Evolutionary conservation across 2,329 filamentous ascomycete species (phyloP).

Genomic region (Ophiosphaerella korrae): DNA sequence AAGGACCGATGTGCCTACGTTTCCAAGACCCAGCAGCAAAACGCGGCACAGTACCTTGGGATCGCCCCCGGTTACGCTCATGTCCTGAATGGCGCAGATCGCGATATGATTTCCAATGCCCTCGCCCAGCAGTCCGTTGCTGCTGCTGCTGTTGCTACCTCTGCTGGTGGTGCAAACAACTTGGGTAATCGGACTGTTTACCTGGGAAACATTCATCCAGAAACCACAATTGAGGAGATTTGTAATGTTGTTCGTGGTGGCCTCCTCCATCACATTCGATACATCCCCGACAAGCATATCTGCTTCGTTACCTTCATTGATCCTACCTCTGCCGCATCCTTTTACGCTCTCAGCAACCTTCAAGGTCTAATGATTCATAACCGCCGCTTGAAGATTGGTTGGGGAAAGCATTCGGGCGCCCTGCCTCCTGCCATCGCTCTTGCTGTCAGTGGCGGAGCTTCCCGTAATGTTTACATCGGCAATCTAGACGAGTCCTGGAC

Average conservation of each 20-base stretch:
- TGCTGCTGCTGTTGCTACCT: constrained; percentile 93
- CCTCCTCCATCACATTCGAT: constrained; percentile 95
- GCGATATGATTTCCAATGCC: constrained; percentile 94
- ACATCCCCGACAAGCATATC: constrained; percentile 99
- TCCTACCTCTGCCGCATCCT: constrained; percentile 94
- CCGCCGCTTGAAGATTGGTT: constrained; percentile 94
- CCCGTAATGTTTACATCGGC: constrained; percentile 97
- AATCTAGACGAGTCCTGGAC: constrained; percentile 98
- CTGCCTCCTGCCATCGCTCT: constrained; percentile 94
- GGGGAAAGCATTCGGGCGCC: constrained; percentile 98
- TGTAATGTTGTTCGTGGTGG: constrained; percentile 98
- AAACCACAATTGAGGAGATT: constrained; percentile 99
- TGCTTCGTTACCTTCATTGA: constrained; percentile 99
- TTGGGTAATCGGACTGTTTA: constrained; percentile 97
- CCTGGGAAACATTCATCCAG: constrained; percentile 96
- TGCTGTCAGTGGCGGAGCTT: constrained; percentile 93
- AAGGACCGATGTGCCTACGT: constrained; percentile 99
- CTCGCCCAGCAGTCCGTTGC: constrained; percentile 97
- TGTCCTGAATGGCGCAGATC: constrained; percentile 92
- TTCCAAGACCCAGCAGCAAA: constrained; percentile 99
- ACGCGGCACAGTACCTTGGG: constrained; percentile 95
- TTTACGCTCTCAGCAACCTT: constrained; percentile 96
- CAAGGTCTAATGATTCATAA: constrained; percentile 99
- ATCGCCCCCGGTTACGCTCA: constrained; percentile 97
- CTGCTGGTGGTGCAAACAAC: constrained; percentile 95